Conservation (phyloP, 1,284 basidiomycete species). For the Xerocomus amazonicus region DNA sequence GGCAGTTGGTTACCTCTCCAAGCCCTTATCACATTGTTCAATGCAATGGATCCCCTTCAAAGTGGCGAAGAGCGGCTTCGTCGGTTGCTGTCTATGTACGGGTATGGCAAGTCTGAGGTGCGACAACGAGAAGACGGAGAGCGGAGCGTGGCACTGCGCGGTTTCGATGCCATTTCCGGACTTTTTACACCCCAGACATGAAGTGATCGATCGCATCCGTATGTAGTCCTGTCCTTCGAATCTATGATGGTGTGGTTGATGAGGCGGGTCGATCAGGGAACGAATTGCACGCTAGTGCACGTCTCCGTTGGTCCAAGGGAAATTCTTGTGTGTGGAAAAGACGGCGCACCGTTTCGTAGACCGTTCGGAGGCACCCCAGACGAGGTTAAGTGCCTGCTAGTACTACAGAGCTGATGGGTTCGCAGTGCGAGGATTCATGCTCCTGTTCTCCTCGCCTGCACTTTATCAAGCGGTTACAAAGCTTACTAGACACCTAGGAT, state of each 20-base stretch:
- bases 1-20: conserved; percentile 67
- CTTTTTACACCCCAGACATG: conserved; percentile 45
- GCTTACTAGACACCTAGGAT: too few relatives aligned
- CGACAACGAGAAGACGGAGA: conserved; percentile 48
- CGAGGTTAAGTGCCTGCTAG: too few relatives aligned
- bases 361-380: conserved; percentile 55
- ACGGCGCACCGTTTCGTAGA: conserved; percentile 69
- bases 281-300: conserved; percentile 53
- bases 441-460: too few relatives aligned
- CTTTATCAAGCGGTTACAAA: too few relatives aligned
- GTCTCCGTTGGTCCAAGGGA: conserved; percentile 58
- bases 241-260: not conserved
- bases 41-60: conserved; percentile 51
- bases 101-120: conserved; percentile 50
- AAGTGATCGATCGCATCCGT: conserved; percentile 37
- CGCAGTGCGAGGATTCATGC: too few relatives aligned
- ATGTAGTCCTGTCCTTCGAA: conserved; percentile 9
- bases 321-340: conserved; percentile 64
- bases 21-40: conserved; percentile 67
- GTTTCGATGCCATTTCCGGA: conserved; percentile 54
- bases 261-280: conserved; percentile 34
- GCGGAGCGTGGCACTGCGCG: conserved; percentile 50
- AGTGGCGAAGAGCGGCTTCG: conserved; percentile 32
- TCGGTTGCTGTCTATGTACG: conserved; percentile 48
- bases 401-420: too few relatives aligned